A percentile compares a stretch with the other conserved stretches of the same genome.
Conservation (phyloP, 768 basidiomycete genomes). For the Tylopilus cervinicoccineus region DNA sequence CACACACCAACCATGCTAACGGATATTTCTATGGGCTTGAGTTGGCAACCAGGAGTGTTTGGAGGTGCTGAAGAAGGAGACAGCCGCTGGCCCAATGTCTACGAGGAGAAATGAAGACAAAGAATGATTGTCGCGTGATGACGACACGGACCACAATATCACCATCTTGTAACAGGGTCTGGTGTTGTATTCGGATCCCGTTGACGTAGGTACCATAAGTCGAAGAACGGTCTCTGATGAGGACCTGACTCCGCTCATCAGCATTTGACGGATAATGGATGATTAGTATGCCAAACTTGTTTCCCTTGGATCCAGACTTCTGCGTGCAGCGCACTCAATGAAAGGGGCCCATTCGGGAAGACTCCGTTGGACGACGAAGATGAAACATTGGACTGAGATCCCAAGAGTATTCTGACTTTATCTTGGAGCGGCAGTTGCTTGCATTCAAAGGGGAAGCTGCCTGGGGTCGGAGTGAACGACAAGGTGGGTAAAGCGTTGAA, state of each 20-base stretch:
- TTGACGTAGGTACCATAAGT: conserved; percentile 49
- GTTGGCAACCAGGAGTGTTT: conserved; percentile 40
- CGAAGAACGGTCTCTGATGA: conserved; percentile 44
- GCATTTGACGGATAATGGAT: background rate
- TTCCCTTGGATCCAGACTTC: conserved; percentile 44
- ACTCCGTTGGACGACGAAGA: conserved; percentile 36
- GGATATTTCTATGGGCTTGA: conserved; percentile 42
- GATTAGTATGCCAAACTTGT: conserved; percentile 30
- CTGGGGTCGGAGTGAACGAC: conserved; percentile 31
- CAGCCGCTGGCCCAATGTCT: conserved; percentile 41
- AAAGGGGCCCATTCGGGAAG: conserved; percentile 38
- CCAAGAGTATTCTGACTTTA: conserved; percentile 32
- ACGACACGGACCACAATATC: conserved; percentile 40
- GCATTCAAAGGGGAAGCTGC: conserved; percentile 36
- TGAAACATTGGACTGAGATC: conserved; percentile 26
- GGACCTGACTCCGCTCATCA: conserved; percentile 33
- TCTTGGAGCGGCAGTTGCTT: conserved; percentile 35
- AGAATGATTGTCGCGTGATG: background rate
- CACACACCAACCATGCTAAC: conserved; percentile 35
- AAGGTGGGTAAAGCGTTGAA: conserved; percentile 29
- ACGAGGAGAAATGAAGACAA: conserved; percentile 8
- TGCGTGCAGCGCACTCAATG: conserved; percentile 42
- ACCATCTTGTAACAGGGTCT: conserved; percentile 36
- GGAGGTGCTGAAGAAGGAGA: conserved; percentile 38
- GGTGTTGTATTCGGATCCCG: conserved; percentile 36